A percentile compares a stretch with the other conserved stretches of the same genome.
Conservation (phyloP, 805 yeast genomes). For the Monosporozyma servazzii region DNA sequence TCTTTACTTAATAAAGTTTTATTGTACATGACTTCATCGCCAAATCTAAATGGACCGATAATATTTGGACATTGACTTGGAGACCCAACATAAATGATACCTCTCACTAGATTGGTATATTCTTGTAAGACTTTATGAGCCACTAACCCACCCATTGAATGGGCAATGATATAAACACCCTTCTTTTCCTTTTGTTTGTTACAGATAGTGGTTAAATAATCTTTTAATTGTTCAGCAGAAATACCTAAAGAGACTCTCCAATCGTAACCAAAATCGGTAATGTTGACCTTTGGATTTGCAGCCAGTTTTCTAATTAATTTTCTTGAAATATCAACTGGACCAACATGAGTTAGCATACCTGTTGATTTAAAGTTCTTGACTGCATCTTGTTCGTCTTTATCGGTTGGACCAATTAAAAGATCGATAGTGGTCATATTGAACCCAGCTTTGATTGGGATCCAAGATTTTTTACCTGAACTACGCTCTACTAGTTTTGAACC, state of each 20-base stretch:
- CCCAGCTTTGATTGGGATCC: conserved; percentile 88
- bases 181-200: conserved; percentile 31
- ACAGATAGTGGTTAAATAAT: conserved; percentile 36
- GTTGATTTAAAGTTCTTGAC: conserved; percentile 51
- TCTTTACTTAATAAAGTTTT: conserved; percentile 70
- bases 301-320: conserved; percentile 47
- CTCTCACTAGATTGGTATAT: conserved; percentile 60
- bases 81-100: conserved; percentile 70
- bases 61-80: conserved; percentile 82
- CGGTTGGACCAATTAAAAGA: conserved; percentile 61
- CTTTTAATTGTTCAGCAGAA: conserved; percentile 41
- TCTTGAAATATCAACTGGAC: conserved; percentile 75
- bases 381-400: conserved; percentile 56
- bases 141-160: conserved; percentile 90
- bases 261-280: conserved; percentile 82
- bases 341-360: conserved; percentile 71
- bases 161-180: conserved; percentile 69
- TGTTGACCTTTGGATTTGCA: conserved; percentile 48
- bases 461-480: conserved; percentile 53
- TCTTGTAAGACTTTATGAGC: conserved; percentile 70
- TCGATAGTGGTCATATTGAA: conserved; percentile 62
- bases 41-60: conserved; percentile 74
- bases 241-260: conserved; percentile 74
- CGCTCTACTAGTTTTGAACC: conserved; percentile 70
- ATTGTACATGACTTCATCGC: conserved; percentile 70